Evolutionary conservation across 2,329 filamentous ascomycete genomes (phyloP), one percentile per base, ranked within the genome.

Genomic region (Diaporthe sp.): DNA sequence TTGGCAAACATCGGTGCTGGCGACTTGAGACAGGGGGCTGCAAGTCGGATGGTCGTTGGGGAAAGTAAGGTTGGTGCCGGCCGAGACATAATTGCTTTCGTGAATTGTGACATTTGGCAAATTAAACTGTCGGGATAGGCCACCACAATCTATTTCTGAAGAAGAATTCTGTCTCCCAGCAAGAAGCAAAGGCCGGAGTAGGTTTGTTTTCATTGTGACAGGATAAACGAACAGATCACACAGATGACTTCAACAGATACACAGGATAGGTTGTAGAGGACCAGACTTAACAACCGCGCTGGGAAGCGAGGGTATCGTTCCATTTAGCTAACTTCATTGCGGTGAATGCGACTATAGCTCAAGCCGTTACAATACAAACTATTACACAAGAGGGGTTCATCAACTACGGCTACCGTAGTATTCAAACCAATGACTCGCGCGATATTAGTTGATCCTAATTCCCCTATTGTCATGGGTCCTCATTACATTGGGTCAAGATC

Each of bases 11-110:
- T 82, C 78, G 31, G 76, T 76, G 9, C 74, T 42, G 3, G 81
- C 78, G 6, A 75, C 63, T 55, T 81, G 79, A 10, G 75, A 76
- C 25, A 76, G 75, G 34, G 71, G 75, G 20, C 17, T 61, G 73
- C 88, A 89, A 55, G 85, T 83, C 31, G 57, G 31, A 20, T 80
- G 78, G 70, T 86, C 82, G 75, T 84, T 83, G 25, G 84, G 83
- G 17, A 86, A 78, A 20, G 79, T 83, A 31, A 84, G 73, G 68
- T 85, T 86, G 10, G 84, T 85, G 9, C 84, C 85, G 15, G 83
- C 84, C n/a, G 82, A 25, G 25, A 86, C 80, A 34, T 81, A 83
- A 51, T 84, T 77, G 1, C 84, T 81, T 74, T 83, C 83, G 74
- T 82, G 81, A 22, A 86, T 80, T 1, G 82, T 82, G n/a, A 82